These are phyloP conservation scores for Skeletonema marinoi DNA, from an alignment of 108 stramenopile species.

Conservation along the genomic window DNA sequence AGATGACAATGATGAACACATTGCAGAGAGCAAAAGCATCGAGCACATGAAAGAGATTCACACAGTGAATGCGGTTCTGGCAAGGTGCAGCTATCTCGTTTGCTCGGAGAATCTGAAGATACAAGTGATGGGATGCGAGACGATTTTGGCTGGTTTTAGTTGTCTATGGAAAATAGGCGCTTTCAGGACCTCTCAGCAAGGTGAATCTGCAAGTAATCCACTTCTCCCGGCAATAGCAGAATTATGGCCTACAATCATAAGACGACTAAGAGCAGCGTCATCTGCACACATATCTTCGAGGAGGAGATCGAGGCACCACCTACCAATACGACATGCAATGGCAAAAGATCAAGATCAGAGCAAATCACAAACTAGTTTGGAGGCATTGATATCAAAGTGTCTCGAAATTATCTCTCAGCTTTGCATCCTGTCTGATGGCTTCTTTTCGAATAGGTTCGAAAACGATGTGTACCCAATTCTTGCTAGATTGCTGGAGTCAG, in stretches of 20 bases:
- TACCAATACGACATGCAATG: conserved; percentile 26
- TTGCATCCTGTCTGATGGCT: conserved; percentile 38
- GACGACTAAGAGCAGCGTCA: conserved; percentile 33
- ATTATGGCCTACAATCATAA: conserved; percentile 48
- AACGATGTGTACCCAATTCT: conserved; percentile 48
- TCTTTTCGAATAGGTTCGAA: conserved; percentile 48
- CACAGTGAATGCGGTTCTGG: conserved; percentile 33
- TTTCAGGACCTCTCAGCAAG: conserved; percentile 2
- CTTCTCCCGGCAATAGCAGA: conserved; percentile 42
- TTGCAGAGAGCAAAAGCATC: conserved; percentile 1
- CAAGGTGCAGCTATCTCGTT: conserved; percentile 45
- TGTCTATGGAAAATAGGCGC: conserved; percentile 43
- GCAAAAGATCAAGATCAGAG: conserved; percentile 24
- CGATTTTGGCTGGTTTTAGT: conserved; percentile 34
- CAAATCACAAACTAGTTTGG: conserved; percentile 11
- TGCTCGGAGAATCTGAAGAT: conserved; percentile 40
- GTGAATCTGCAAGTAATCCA: conserved; percentile 36
- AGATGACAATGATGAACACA: neutral
- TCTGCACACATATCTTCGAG: conserved; percentile 5
- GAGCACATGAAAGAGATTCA: conserved; percentile 24
- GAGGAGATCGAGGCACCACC: conserved; percentile 17
- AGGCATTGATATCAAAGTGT: conserved; percentile 30
- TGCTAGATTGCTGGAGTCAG: conserved; percentile 21
- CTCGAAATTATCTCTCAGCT: conserved; percentile 39
- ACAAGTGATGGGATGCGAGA: conserved; percentile 44